Evolutionary conservation across 208 protist species (phyloP).

Genomic region (Acanthamoeba castellanii): DNA sequence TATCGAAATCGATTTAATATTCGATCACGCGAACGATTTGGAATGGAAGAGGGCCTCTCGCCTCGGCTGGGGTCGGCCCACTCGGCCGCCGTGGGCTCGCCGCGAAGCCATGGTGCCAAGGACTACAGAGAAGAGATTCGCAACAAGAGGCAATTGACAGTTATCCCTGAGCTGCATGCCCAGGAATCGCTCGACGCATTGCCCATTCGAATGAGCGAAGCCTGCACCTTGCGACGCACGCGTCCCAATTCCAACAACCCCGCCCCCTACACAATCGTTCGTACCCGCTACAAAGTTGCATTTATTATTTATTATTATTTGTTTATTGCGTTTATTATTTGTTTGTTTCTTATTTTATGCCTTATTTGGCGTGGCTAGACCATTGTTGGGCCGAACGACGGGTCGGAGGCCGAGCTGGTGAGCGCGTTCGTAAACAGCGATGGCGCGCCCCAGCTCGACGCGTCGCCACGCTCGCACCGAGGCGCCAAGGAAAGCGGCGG

Average conservation of each 20-base stretch:
- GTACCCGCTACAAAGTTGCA: background rate
- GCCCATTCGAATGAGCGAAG: background rate
- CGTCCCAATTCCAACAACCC: background rate
- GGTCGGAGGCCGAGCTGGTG: slow-evolving; percentile 33
- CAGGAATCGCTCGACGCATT: background rate
- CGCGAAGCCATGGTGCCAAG: background rate
- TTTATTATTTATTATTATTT: background rate
- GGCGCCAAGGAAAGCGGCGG: background rate
- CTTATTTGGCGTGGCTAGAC: background rate
- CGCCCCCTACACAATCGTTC: background rate
- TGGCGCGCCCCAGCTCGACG: background rate
- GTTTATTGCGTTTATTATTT: background rate
- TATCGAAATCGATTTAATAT: too few relatives aligned
- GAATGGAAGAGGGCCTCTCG: too few relatives aligned
- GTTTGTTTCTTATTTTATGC: background rate
- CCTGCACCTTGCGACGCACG: background rate
- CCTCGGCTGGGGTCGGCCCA: too few relatives aligned
- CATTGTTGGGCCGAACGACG: slow-evolving; percentile 22
- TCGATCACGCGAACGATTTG: too few relatives aligned
- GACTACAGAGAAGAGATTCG: background rate
- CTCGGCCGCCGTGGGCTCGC: too few relatives aligned
- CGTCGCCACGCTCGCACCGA: background rate
- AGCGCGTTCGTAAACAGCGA: background rate
- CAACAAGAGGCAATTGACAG: background rate
- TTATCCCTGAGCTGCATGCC: background rate